These are phyloP conservation scores for Aegle marmelos DNA, from an alignment of 345 rosid genomes.

Conservation along the genomic window DNA sequence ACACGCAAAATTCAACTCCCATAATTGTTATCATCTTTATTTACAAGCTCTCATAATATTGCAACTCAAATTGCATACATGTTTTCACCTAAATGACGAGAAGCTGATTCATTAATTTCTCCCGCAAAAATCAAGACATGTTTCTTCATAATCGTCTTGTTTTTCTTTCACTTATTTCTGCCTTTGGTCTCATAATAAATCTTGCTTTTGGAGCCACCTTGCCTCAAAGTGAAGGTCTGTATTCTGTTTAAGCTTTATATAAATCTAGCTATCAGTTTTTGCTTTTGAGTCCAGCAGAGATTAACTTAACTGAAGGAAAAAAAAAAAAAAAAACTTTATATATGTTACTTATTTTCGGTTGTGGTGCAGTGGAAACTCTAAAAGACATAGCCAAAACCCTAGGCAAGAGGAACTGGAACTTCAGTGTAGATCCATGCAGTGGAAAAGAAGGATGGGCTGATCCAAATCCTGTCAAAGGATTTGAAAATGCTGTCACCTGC, in stretches of 20 bases:
- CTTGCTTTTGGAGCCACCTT: conserved; percentile 25
- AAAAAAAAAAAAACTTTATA: background rate
- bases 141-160: background rate
- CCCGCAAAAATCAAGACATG: background rate
- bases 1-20: background rate
- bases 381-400: conserved; percentile 36
- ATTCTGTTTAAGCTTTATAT: background rate
- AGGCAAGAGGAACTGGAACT: conserved; percentile 51
- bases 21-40: too few species aligned
- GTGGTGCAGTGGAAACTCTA: conserved; percentile 52
- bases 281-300: background rate
- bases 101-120: background rate
- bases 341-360: background rate
- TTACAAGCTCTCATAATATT: background rate
- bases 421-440: conserved; percentile 41
- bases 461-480: background rate
- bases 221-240: conserved; percentile 34
- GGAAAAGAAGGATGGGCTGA: conserved; percentile 34
- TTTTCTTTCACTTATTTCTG: conserved; percentile 9
- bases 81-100: background rate
- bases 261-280: background rate
- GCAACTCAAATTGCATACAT: too few species aligned
- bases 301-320: background rate
- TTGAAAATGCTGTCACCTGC: conserved; percentile 26
- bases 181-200: conserved; percentile 13